phyloP scores from a whole-genome alignment of 2,329 filamentous ascomycete genomes.

The Monosporascus ibericus region DNA sequence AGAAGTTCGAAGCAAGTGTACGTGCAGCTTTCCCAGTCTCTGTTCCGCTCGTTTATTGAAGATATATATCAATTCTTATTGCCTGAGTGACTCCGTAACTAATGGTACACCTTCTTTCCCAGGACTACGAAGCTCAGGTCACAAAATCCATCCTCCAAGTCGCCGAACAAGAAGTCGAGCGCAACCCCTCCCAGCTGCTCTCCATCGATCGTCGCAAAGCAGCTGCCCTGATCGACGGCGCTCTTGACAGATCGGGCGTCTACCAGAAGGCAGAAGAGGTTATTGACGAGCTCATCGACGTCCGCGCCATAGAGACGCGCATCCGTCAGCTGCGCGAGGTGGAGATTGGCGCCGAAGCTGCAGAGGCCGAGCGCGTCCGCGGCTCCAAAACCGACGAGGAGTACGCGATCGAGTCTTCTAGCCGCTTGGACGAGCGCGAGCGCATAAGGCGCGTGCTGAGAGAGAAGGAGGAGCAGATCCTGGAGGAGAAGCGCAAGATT shows the following conservation, averaged over 20 bases:
- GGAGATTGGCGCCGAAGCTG: conserved; percentile 65
- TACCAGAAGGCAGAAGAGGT: conserved; percentile 66
- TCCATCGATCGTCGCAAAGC: conserved; percentile 69
- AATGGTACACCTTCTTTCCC: neutral
- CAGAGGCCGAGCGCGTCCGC: conserved; percentile 55
- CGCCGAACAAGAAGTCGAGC: conserved; percentile 68
- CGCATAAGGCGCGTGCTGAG: conserved; percentile 54
- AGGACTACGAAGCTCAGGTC: conserved; percentile 67
- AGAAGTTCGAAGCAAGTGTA: conserved; percentile 67
- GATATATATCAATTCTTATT: too few species aligned
- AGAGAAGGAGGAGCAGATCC: conserved; percentile 52
- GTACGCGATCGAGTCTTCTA: conserved; percentile 62
- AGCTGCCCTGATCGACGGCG: conserved; percentile 69
- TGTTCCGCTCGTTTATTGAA: neutral
- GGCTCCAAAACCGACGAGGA: conserved; percentile 70
- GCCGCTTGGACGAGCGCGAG: conserved; percentile 54
- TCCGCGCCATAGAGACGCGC: conserved; percentile 59
- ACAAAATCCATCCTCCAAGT: conserved; percentile 62
- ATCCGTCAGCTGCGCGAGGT: conserved; percentile 62
- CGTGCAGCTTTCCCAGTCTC: conserved; percentile 14
- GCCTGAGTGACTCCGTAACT: neutral
- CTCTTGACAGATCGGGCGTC: conserved; percentile 68
- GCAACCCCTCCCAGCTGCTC: conserved; percentile 64
- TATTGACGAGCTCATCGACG: conserved; percentile 63
- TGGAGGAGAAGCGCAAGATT: conserved; percentile 56